These are phyloP conservation scores for Colletotrichum somersetense DNA, from an alignment of 2,329 filamentous ascomycete species.

Conservation along the genomic window DNA sequence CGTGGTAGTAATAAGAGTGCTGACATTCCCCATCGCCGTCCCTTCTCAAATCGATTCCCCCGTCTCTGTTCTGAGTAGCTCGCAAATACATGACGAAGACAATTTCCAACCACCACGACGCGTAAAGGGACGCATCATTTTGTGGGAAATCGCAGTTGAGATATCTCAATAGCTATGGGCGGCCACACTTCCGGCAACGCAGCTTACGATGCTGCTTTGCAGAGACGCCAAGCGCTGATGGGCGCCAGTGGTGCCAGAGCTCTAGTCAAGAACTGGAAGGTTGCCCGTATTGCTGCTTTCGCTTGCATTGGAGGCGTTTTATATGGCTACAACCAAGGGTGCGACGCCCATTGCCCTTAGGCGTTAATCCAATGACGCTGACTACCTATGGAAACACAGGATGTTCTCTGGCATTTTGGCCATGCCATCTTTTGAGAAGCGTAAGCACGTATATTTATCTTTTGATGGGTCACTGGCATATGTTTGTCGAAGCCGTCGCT, in stretches of 20 bases:
- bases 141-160: not conserved
- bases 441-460: slow-evolving; percentile 52
- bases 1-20: slow-evolving; percentile 11
- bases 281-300: slow-evolving; percentile 71
- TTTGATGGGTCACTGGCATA: slow-evolving; percentile 11
- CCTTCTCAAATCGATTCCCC: not conserved
- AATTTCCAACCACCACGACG: not conserved
- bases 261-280: slow-evolving; percentile 70
- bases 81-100: not conserved
- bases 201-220: slow-evolving; percentile 65
- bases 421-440: slow-evolving; percentile 66
- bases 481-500: not conserved
- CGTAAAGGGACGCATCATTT: no score
- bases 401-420: slow-evolving; percentile 79
- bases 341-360: slow-evolving; percentile 16
- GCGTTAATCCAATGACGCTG: no score
- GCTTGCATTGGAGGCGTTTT: slow-evolving; percentile 73
- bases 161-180: slow-evolving; percentile 51
- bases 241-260: slow-evolving; percentile 64
- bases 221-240: slow-evolving; percentile 66
- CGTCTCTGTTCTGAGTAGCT: not conserved
- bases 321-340: slow-evolving; percentile 73
- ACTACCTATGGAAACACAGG: slow-evolving; percentile 47
- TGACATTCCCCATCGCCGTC: slow-evolving; percentile 21
- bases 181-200: slow-evolving; percentile 52